Base-by-base conservation (phyloP, 805 yeast species). In the Wickerhamomyces mucosus region DNA sequence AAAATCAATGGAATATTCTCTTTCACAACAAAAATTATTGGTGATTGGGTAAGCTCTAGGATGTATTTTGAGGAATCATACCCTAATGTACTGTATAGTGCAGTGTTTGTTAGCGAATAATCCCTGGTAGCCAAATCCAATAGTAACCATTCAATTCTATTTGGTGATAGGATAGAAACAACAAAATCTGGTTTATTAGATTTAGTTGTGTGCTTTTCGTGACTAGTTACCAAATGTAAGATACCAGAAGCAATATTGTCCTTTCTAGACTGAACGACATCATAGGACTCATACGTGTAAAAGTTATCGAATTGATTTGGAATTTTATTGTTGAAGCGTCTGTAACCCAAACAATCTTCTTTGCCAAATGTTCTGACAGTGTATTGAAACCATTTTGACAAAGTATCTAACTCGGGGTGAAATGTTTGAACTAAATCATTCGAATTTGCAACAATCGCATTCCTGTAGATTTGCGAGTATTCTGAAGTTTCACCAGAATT, bases 111-210 rank as follows among this genome's bases (percentile, higher is more conserved):
- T 22, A 59, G 63, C 51, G 65, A 65, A 55, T 69, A 74, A 15
- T 69, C 61, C 24, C 63, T 63, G 43, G 80, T 70, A 0, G 85
- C 84, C 41, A 78, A 50, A 50, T 80, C 88, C 15, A 79, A 53
- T 10, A 79, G 46, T 10, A 65, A 54, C 88, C 89, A 80, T 53
- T 78, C 81, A 6, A 62, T 51, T 28, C 76, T 56, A 48, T 78
- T 78, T 18, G 62, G 58, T 16, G 76, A 63, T 41, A 70, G 63
- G 3, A 78, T 44, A 3, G 78, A 58, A 21, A 76, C 70, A 21
- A 72, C 56, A 43, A 74, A 76, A 26, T 60, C 55, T 13, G 51
- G 48, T 29, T 42, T 48, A 2, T 40, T 39, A 1, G 28, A 22
- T 13, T 21, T 18, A 9, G 15, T 12, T 9, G 34, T 31, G 35